Evolutionary conservation across 768 basidiomycete species (phyloP).

Genomic region (Saitozyma sp.): DNA sequence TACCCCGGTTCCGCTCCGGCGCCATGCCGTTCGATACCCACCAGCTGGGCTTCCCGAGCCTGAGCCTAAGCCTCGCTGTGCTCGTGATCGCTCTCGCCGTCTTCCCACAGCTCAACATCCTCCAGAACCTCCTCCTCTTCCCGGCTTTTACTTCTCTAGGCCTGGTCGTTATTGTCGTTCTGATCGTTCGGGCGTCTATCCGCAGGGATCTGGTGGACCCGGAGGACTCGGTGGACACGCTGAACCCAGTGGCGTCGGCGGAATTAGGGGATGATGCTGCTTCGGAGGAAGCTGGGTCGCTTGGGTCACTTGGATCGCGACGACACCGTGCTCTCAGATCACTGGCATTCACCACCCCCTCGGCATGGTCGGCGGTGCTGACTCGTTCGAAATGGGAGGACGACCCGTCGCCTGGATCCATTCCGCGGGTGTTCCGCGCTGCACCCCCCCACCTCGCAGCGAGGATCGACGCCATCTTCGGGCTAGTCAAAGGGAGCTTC

Average conservation of each 20-base stretch:
- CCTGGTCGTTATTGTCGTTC: slow-evolving; percentile 10
- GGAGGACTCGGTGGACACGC: neutral
- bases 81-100: slow-evolving; percentile 16
- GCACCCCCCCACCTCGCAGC: slow-evolving; percentile 63
- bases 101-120: slow-evolving; percentile 17
- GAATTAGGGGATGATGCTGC: too few relatives aligned
- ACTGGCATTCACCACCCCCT: slow-evolving; percentile 77
- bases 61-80: slow-evolving; percentile 7
- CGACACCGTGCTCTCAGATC: too few relatives aligned
- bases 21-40: too few relatives aligned
- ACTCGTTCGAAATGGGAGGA: slow-evolving; percentile 89
- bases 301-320: slow-evolving; percentile 54
- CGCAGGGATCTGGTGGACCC: neutral
- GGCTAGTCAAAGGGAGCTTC: slow-evolving; percentile 82
- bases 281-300: neutral
- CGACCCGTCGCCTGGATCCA: slow-evolving; percentile 56
- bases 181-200: slow-evolving; percentile 8
- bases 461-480: slow-evolving; percentile 70
- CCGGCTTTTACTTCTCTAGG: slow-evolving; percentile 16
- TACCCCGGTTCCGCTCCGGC: too few relatives aligned
- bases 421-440: slow-evolving; percentile 56
- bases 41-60: neutral
- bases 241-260: neutral
- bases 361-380: slow-evolving; percentile 89
- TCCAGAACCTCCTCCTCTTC: slow-evolving; percentile 14